Base-by-base conservation (phyloP, 257 asterid genomes). In the Nicotiana tabacum region DNA sequence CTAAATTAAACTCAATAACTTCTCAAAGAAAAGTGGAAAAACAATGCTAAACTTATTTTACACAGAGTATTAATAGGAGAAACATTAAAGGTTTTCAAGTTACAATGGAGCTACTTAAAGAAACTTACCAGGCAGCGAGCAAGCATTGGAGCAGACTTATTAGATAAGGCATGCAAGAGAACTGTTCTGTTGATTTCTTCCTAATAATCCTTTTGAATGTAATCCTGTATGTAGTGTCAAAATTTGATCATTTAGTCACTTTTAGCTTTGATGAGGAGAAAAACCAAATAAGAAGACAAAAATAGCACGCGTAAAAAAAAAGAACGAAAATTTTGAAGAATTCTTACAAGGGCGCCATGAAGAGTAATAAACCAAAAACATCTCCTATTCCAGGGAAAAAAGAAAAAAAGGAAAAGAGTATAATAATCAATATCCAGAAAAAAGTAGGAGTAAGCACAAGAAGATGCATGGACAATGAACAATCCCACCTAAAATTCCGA, bases 341-440 rank as follows among this genome's bases (percentile, higher is more conserved):
- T 56, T 17, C 92, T 89, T 86, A 93, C 98, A 87, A 65, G 33
- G 98, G 97, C 8, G 97, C 87, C 88, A 94, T 82, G 92, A 93
- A 94, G 82, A 94, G 90, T 57, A 91, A 91, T 83, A 93, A 84
- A 17, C 96, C 98, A 81, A 90, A 87, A 53, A 88, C 91, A 86
- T 94, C 90, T 76, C 97, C 97, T 93, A 89, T 33, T 24, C 51
- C 27, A n/a, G 16, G 60, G 74, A 29, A 15, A 7, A 0, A 55
- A 60, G 13, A 55, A 62, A 30, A 61, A 4, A 24, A 33, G 18
- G 1, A 6, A 21, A 9, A 66, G 62, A 37, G 17, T n/a, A 4
- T 11, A 30, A 35, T 53, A 33, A 82, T 27, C 1, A 70, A 27
- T 21, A 51, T 21, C 77, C 37, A 60, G n/a, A 58, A 9, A 82